Base-by-base conservation (phyloP, 2,329 filamentous ascomycete genomes). In the Colletotrichum sp. region DNA sequence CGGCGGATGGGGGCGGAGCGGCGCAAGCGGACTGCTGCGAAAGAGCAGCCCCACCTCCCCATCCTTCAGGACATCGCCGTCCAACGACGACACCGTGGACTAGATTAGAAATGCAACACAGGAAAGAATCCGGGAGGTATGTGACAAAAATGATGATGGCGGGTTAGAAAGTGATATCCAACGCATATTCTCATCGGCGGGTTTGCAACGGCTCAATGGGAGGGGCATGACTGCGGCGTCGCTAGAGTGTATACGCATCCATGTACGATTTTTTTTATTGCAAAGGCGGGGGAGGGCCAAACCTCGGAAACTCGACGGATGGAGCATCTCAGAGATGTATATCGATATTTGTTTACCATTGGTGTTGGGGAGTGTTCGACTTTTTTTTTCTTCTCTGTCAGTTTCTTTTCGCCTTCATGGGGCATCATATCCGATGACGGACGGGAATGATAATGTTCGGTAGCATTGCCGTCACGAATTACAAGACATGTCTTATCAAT, bases 21-120 rank as follows among this genome's bases (percentile, higher is more conserved):
- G 86, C 55, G 87, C 86, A 19, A 88, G 86, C 76, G 86, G 87
- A 39, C 81, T 88, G 81, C 78, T 88, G 62, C 82, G 86, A 39
- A 85, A 85, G 75, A 82, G 82, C 68, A 83, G 83, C 75, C 71
- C 75, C 44, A 77, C 74, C 11, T 69, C 76, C 5, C 69, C 74
- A 25, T 73, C 70, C 22, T 73, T 74, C 29, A 74, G 44, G 66
- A 57, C 62, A 12, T 55, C 69, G 55, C 49, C 74, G 19, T 59
- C 64, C 8, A 74, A 73, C 15, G 76, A 77, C 25, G 76, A 77
- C 8, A 71, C 63, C 15, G 74, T 77, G 27, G 76, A 77, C 52
- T 77, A 77, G 44, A 44, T 64, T 34, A 63, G 36, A 69, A n/a
- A 39, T 6, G 19, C 13, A 8, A 25, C 8, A 6, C 30, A 55